Base-by-base conservation (phyloP, 176 grass and related monocot genomes). In the Aegilops sharonensis region DNA sequence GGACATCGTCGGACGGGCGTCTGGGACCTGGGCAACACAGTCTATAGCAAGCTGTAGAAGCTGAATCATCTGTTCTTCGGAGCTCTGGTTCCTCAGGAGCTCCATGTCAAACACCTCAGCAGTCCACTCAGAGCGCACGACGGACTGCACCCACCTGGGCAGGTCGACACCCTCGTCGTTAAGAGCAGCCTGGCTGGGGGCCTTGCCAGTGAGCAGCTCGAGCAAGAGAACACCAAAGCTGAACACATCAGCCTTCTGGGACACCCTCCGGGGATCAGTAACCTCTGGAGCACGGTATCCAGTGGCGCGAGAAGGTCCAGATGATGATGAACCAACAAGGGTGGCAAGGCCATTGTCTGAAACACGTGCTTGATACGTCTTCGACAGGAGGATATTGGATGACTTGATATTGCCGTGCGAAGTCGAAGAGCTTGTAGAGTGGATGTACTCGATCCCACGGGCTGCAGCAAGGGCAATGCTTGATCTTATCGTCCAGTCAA, bases 401-500 rank as follows among this genome's bases (percentile, higher is more conserved):
- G 92, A 97, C 87, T 92, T 97, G 75, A 97, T 94, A 71, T 93
- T 97, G 64, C 95, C 95, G 3, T 97, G 95, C 48, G 89, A 79
- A 50, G 89, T 77, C 11, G 13, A 78, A 17, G 95, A 94, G 24
- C 84, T 87, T 1, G 62, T 85, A 2, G 92, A 97, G 88, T 97
- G 95, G 64, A 97, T 91, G 91, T 94, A 92, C 61, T 88, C 92
- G 2, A 97, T 9, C 13, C 90, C 92, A 34, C 65, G 75, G 43
- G 95, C 92, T 34, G 89, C 78, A 37, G 92, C 92, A 31, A 97
- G 84, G 12, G 92, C 89, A 62, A 97, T 89, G 76, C 72, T 88
- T 78, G 81, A 81, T 74, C 92, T 88, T 37, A 83, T 54, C 52
- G 88, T 79, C 92, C 87, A 94, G 81, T 93, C 57, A 29, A 97